Evolutionary conservation across 2,329 filamentous ascomycete genomes (phyloP).

Genomic region (Penicillium glabrum): DNA sequence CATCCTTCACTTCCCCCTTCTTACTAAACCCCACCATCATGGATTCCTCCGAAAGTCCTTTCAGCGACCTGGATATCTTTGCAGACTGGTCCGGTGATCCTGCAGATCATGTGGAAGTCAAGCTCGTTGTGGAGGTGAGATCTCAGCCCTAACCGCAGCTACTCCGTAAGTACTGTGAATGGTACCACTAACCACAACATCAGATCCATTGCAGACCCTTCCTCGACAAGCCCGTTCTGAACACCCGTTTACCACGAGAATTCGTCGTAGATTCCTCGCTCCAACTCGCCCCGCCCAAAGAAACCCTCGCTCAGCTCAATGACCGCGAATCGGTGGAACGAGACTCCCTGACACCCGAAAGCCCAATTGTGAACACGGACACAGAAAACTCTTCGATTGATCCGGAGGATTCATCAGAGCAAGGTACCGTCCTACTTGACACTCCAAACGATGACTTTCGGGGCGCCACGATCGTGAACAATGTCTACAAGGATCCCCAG

Average conservation of each 20-base stretch:
- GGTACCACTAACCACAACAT: neutral
- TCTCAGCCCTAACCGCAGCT: neutral
- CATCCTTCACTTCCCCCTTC: neutral
- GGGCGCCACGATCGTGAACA: neutral
- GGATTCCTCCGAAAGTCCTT: conserved; percentile 12
- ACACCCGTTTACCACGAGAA: neutral
- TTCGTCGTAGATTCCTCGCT: neutral
- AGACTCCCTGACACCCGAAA: neutral
- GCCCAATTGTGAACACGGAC: neutral
- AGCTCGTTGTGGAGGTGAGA: conserved; percentile 32
- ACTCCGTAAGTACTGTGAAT: neutral
- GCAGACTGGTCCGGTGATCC: conserved; percentile 33
- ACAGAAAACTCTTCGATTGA: neutral
- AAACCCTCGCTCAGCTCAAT: neutral
- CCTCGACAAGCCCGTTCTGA: neutral
- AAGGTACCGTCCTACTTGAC: neutral
- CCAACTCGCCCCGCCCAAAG: too few relatives aligned
- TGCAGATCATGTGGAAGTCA: conserved; percentile 23
- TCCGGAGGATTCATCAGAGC: neutral
- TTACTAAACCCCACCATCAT: conserved; percentile 3
- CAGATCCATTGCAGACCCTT: neutral
- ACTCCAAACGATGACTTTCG: neutral
- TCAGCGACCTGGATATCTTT: conserved; percentile 31
- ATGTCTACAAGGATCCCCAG: neutral
- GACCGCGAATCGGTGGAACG: neutral